phyloP scores from a whole-genome alignment of 345 rosid genomes.

The Boechera divaricarpa region DNA sequence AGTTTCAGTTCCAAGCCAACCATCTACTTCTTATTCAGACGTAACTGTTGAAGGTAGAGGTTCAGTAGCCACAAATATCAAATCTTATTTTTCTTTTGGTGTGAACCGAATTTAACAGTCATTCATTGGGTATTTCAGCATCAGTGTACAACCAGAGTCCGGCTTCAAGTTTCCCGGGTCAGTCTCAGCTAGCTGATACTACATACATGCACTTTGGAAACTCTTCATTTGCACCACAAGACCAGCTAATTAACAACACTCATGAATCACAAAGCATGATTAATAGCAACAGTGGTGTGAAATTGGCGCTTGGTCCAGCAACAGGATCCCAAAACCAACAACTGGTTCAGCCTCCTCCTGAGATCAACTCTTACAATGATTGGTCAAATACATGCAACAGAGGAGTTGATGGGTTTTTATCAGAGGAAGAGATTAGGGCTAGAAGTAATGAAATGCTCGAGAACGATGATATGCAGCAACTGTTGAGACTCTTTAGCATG shows the following conservation, averaged over 20 bases:
- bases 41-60: slow-evolving; percentile 61
- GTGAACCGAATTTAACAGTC: slow-evolving; percentile 12
- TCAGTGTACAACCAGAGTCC: slow-evolving; percentile 61
- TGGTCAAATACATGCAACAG: slow-evolving; percentile 55
- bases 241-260: slow-evolving; percentile 43
- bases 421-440: slow-evolving; percentile 86
- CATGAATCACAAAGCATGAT: slow-evolving; percentile 41
- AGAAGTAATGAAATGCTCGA: slow-evolving; percentile 89
- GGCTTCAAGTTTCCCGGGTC: slow-evolving; percentile 54
- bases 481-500: slow-evolving; percentile 74
- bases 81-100: background rate
- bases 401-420: slow-evolving; percentile 64
- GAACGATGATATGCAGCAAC: slow-evolving; percentile 92
- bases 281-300: slow-evolving; percentile 27
- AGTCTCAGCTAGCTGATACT: slow-evolving; percentile 55
- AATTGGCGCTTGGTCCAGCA: slow-evolving; percentile 50
- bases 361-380: slow-evolving; percentile 53
- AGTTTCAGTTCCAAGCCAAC: slow-evolving; percentile 60
- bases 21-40: slow-evolving; percentile 58
- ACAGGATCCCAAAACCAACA: slow-evolving; percentile 50
- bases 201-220: slow-evolving; percentile 56
- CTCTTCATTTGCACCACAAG: slow-evolving; percentile 58
- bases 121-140: slow-evolving; percentile 27
- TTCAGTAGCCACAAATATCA: background rate
- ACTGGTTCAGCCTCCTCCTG: slow-evolving; percentile 48